These are phyloP conservation scores for Zasmidium angulare DNA, from an alignment of 2,329 filamentous ascomycete species.

Conservation along the genomic window DNA sequence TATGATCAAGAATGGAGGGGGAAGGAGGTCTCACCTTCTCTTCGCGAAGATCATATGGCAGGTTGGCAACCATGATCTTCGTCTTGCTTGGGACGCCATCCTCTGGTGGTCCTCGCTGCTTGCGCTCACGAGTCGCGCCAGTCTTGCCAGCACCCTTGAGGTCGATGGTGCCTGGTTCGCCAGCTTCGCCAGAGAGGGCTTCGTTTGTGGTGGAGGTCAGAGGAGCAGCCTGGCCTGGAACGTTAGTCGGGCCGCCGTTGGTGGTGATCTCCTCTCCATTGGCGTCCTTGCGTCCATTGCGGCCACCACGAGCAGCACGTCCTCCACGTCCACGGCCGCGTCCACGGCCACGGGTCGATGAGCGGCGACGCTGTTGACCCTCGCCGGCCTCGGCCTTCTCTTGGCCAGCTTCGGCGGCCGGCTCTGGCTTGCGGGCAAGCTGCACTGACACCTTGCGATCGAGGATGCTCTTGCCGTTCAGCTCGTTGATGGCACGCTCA, in stretches of 20 bases:
- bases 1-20: not conserved
- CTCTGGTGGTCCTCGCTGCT: constrained; percentile 91
- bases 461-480: constrained; percentile 96
- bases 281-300: constrained; percentile 56
- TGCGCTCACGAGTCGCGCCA: constrained; percentile 58
- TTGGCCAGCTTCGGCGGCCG: constrained; percentile 68
- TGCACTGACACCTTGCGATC: constrained; percentile 99
- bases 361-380: constrained; percentile 60
- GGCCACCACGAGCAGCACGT: constrained; percentile 62
- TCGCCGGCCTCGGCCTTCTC: constrained; percentile 74
- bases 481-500: constrained; percentile 89
- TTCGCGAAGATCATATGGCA: constrained; percentile 96
- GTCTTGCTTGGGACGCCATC: constrained; percentile 98
- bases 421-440: constrained; percentile 95
- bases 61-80: constrained; percentile 99
- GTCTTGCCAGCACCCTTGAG: constrained; percentile 43
- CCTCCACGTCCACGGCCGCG: constrained; percentile 63
- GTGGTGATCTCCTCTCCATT: constrained; percentile 41
- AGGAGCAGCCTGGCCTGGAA: constrained; percentile 51
- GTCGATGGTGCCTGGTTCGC: constrained; percentile 46
- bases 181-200: constrained; percentile 55
- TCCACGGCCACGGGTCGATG: constrained; percentile 55
- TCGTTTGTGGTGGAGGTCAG: constrained; percentile 55
- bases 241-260: constrained; percentile 48
- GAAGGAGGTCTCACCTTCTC: constrained; percentile 69